These are phyloP conservation scores for Fusarium beomiforme DNA, from an alignment of 2,329 filamentous ascomycete species.

Conservation along the genomic window DNA sequence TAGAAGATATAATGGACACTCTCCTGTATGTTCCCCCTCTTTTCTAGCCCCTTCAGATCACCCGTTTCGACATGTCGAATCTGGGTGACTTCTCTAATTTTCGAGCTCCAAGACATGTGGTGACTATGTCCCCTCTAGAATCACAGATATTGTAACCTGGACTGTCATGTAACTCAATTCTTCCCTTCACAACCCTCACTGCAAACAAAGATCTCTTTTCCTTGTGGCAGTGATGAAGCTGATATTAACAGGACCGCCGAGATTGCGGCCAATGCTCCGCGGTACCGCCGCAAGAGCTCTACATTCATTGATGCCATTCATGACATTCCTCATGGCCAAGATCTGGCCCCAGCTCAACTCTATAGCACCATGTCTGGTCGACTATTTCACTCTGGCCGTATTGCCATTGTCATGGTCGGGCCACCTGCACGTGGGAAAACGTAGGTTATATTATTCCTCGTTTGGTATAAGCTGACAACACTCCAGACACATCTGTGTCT, in stretches of 20 bases:
- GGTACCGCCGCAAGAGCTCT: conserved; percentile 91
- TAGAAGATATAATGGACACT: conserved; percentile 63
- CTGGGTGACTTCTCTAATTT: background rate
- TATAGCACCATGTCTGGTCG: conserved; percentile 98
- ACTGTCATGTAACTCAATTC: background rate
- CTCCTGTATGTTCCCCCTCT: conserved; percentile 62
- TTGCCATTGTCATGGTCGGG: conserved; percentile 96
- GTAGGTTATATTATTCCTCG: conserved; percentile 56
- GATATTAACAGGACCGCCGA: conserved; percentile 77
- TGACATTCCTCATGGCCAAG: conserved; percentile 81
- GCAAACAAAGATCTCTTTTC: background rate
- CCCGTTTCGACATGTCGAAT: background rate
- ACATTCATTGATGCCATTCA: conserved; percentile 98
- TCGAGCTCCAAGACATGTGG: background rate
- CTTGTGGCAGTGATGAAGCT: conserved; percentile 9
- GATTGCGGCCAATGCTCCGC: conserved; percentile 88
- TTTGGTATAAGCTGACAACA: conserved; percentile 25
- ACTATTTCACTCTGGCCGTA: conserved; percentile 95
- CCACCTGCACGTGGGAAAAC: conserved; percentile 96
- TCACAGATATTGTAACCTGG: background rate
- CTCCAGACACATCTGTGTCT: conserved; percentile 88
- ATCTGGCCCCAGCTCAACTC: conserved; percentile 93
- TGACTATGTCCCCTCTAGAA: background rate
- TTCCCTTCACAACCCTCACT: background rate
- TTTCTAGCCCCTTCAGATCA: background rate